These are phyloP conservation scores for Pleurotus cornucopiae DNA, from an alignment of 768 basidiomycete genomes.

Conservation along the genomic window DNA sequence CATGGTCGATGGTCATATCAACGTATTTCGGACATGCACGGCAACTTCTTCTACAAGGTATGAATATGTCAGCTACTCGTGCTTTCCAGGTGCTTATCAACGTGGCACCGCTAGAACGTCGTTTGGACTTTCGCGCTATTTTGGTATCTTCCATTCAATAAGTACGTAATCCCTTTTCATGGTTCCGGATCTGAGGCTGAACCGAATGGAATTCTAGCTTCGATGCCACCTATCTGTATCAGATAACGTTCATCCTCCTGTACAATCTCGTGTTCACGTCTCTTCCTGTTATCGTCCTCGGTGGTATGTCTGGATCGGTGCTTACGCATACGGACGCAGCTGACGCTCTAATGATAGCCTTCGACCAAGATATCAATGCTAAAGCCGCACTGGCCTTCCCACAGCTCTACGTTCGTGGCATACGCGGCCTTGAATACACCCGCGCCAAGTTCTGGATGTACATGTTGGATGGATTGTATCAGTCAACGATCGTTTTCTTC, in stretches of 20 bases:
- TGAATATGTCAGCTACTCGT: slow-evolving; percentile 13
- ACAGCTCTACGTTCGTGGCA: slow-evolving; percentile 93
- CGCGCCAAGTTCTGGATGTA: slow-evolving; percentile 90
- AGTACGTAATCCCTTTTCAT: slow-evolving; percentile 34
- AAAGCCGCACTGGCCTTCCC: slow-evolving; percentile 89
- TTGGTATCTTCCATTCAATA: slow-evolving; percentile 90
- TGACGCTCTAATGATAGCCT: slow-evolving; percentile 43
- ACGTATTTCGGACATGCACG: slow-evolving; percentile 94
- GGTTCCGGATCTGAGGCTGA: slow-evolving; percentile 13
- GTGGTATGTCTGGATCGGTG: slow-evolving; percentile 47
- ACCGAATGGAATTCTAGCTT: slow-evolving; percentile 47
- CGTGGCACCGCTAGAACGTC: slow-evolving; percentile 54
- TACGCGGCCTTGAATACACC: slow-evolving; percentile 91
- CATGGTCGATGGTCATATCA: slow-evolving; percentile 98
- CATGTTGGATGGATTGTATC: slow-evolving; percentile 93
- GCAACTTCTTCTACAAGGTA: slow-evolving; percentile 98
- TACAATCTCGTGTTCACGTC: slow-evolving; percentile 94
- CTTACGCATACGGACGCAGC: neutral
- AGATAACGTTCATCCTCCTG: slow-evolving; percentile 90
- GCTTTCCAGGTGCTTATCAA: slow-evolving; percentile 9
- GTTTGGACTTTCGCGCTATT: slow-evolving; percentile 94
- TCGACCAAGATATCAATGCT: slow-evolving; percentile 94
- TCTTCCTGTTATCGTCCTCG: slow-evolving; percentile 85
- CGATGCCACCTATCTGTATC: slow-evolving; percentile 91
- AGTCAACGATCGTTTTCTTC: slow-evolving; percentile 84